phyloP scores from a whole-genome alignment of 2,329 filamentous ascomycete species.

The Penicillium sp. region DNA sequence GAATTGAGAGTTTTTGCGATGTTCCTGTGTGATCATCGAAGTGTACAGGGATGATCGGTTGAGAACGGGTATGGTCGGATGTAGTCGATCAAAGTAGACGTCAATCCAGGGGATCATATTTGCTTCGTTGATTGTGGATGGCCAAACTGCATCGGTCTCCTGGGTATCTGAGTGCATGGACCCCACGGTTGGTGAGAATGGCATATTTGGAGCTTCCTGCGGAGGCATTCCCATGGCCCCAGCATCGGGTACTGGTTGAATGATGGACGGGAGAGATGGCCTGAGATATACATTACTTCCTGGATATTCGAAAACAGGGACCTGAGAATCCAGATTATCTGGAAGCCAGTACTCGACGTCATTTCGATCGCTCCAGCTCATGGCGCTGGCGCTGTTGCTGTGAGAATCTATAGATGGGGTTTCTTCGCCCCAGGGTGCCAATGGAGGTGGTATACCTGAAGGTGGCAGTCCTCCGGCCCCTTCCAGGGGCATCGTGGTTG shows the following conservation, averaged over 20 bases:
- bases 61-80: slow-evolving; percentile 45
- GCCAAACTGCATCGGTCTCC: slow-evolving; percentile 37
- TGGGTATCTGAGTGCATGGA: slow-evolving; percentile 23
- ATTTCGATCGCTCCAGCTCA: slow-evolving; percentile 31
- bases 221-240: slow-evolving; percentile 21
- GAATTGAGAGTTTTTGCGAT: slow-evolving; percentile 45
- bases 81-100: slow-evolving; percentile 47
- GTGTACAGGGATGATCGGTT: slow-evolving; percentile 44
- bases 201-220: slow-evolving; percentile 20
- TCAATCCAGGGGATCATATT: slow-evolving; percentile 46
- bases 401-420: slow-evolving; percentile 24
- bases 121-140: slow-evolving; percentile 40
- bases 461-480: slow-evolving; percentile 20
- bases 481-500: slow-evolving; percentile 25
- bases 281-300: slow-evolving; percentile 40
- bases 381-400: slow-evolving; percentile 17
- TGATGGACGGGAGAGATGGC: slow-evolving; percentile 37
- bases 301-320: slow-evolving; percentile 36
- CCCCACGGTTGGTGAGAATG: slow-evolving; percentile 22
- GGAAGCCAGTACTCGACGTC: slow-evolving; percentile 39
- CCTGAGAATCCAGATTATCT: slow-evolving; percentile 35
- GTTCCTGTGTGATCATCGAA: slow-evolving; percentile 45
- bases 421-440: slow-evolving; percentile 27
- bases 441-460: slow-evolving; percentile 17
- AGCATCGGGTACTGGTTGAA: slow-evolving; percentile 26